phyloP scores from a whole-genome alignment of 306 rosid genomes.

The Cucurbita moschata region DNA sequence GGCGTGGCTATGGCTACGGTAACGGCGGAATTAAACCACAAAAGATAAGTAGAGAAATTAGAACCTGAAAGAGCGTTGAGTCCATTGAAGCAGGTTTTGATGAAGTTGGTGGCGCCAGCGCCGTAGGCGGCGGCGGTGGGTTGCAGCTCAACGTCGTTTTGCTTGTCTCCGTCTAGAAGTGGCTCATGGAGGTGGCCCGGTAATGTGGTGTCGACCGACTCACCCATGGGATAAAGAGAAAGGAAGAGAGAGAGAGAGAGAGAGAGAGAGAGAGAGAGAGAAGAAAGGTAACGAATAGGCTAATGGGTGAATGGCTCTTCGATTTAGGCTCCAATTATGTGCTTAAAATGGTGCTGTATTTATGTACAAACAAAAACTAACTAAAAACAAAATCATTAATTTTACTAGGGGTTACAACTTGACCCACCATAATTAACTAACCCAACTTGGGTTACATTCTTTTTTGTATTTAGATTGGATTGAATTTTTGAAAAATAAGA shows the following conservation, averaged over 20 bases:
- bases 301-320: background rate
- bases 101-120: background rate
- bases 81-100: background rate
- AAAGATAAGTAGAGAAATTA: background rate
- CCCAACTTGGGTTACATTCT: too few species aligned
- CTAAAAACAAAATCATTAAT: background rate
- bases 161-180: background rate
- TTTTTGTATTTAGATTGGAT: too few species aligned
- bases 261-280: background rate
- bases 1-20: background rate
- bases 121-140: background rate
- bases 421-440: too few species aligned
- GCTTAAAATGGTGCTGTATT: background rate
- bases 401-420: too few species aligned
- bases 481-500: too few species aligned
- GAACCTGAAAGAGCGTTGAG: constrained; percentile 1
- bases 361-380: background rate
- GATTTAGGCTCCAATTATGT: background rate
- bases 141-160: background rate
- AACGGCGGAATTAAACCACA: background rate
- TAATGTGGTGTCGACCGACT: background rate
- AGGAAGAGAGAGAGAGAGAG: background rate
- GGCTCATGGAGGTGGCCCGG: background rate
- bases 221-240: background rate
- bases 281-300: background rate